Evolutionary conservation across 441 rosid genomes (phyloP).

Genomic region (Erodium texanum): DNA sequence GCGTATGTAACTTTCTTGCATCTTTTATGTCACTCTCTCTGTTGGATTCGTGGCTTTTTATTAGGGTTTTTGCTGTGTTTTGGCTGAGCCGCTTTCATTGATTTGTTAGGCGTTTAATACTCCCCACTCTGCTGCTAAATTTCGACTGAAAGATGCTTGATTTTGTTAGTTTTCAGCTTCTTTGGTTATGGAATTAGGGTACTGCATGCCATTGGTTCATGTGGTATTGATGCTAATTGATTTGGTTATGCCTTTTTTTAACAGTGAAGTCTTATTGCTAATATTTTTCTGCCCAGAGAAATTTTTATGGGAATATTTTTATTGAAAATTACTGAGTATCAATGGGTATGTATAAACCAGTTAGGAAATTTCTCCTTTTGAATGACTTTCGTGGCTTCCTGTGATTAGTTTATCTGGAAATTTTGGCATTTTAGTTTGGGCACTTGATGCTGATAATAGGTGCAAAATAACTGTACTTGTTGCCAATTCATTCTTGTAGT

Average conservation of each 20-base stretch:
- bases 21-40: neutral
- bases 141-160: neutral
- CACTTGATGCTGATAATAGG: neutral
- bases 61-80: conserved; percentile 18
- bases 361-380: neutral
- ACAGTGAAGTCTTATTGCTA: neutral
- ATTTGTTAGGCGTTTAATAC: neutral
- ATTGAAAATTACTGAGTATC: neutral
- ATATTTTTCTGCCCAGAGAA: no score
- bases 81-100: neutral
- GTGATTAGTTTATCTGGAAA: neutral
- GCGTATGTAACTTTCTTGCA: conserved; percentile 38
- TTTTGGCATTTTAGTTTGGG: neutral
- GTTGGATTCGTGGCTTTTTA: neutral
- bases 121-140: neutral
- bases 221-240: neutral
- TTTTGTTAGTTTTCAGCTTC: neutral
- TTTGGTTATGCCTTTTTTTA: neutral
- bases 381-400: neutral
- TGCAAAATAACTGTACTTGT: neutral
- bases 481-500: neutral
- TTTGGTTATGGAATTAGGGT: neutral
- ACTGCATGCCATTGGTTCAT: neutral
- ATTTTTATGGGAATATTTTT: neutral
- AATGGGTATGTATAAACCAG: neutral